phyloP scores from a whole-genome alignment of 2,329 filamentous ascomycete species.

The Hymenoscyphus salicellus region DNA sequence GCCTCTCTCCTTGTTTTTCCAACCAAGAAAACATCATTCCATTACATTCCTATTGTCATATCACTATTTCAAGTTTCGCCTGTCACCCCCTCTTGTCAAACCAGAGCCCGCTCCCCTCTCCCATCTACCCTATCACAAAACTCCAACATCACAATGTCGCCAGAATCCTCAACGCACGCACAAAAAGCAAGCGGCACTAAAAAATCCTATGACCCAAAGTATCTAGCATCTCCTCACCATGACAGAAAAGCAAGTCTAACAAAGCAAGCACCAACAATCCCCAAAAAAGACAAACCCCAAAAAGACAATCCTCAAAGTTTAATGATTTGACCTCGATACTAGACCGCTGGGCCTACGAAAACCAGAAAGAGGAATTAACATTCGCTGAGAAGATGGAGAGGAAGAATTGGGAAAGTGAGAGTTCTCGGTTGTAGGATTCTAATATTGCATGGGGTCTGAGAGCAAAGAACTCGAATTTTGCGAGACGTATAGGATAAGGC shows the following conservation, averaged over 20 bases:
- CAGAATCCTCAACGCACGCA: too few species aligned
- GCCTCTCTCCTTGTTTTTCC: too few species aligned
- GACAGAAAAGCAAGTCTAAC: not conserved
- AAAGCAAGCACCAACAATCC: not conserved
- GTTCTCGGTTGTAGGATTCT: not conserved
- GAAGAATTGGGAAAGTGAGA: not conserved
- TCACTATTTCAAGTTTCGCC: too few species aligned
- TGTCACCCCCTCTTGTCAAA: too few species aligned
- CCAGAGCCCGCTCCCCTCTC: too few species aligned
- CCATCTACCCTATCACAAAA: too few species aligned
- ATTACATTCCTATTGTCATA: too few species aligned
- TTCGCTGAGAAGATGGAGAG: not conserved
- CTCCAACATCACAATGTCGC: too few species aligned
- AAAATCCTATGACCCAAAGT: not conserved
- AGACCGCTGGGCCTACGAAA: not conserved
- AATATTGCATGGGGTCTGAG: not conserved
- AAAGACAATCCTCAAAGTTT: not conserved
- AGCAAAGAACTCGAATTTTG: not conserved
- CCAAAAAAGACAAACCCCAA: not conserved
- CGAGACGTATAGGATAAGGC: too few species aligned
- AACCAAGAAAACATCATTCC: too few species aligned
- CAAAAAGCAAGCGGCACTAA: not conserved
- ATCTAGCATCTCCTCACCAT: not conserved
- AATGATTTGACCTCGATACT: not conserved
- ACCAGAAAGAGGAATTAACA: not conserved